Evolutionary conservation across 768 basidiomycete genomes (phyloP).

Genomic region (Hypsizygus marmoreus): DNA sequence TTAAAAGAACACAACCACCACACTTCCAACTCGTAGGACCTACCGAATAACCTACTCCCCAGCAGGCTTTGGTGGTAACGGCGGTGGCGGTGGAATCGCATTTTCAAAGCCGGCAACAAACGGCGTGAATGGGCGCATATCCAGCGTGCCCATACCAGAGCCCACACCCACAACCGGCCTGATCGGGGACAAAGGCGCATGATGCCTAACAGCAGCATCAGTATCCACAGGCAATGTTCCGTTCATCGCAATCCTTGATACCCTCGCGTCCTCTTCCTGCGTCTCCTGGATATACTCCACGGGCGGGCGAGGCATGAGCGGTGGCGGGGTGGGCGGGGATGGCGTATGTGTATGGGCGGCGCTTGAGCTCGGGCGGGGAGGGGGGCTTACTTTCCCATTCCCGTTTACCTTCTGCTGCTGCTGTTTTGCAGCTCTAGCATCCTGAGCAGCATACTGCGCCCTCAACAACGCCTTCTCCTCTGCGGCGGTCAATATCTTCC

Average conservation of each 20-base stretch:
- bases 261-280: constrained; percentile 68
- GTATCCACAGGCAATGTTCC: constrained; percentile 27
- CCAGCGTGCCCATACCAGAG: too few relatives aligned
- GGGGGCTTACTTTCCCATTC: too few relatives aligned
- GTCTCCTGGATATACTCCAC: constrained; percentile 82
- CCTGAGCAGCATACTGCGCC: constrained; percentile 64
- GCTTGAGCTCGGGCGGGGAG: constrained; percentile 18
- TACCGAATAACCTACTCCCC: constrained; percentile 27
- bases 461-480: constrained; percentile 78
- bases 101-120: constrained; percentile 42
- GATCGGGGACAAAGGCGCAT: constrained; percentile 14
- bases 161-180: too few relatives aligned
- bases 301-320: constrained; percentile 76
- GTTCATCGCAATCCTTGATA: constrained; percentile 42
- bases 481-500: constrained; percentile 57
- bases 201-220: constrained; percentile 18
- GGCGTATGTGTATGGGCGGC: constrained; percentile 7
- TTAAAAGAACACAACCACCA: background rate
- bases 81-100: constrained; percentile 31
- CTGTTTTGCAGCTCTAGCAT: constrained; percentile 25
- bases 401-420: constrained; percentile 29
- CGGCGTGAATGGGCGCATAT: constrained; percentile 50
- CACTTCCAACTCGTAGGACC: too few relatives aligned
- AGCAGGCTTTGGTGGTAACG: constrained; percentile 33
- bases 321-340: constrained; percentile 55